Percentiles rank a stretch among this genome's conserved stretches.
Evolutionary conservation across 2,329 filamentous ascomycete genomes (phyloP).

Genomic region (Hypoxylon sp.): DNA sequence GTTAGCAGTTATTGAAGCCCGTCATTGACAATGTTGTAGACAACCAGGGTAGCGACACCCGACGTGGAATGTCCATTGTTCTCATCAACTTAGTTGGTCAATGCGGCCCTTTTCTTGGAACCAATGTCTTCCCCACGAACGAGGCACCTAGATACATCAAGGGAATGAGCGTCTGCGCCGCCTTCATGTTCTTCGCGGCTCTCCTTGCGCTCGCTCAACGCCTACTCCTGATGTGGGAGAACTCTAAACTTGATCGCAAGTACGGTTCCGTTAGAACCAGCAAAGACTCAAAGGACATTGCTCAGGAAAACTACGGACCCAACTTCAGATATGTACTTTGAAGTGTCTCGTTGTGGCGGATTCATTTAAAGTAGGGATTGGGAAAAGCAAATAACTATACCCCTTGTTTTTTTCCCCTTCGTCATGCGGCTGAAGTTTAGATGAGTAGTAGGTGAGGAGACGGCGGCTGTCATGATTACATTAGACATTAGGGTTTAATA

Average conservation of each 20-base stretch:
- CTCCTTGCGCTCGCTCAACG: constrained; percentile 45
- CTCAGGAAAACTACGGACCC: constrained; percentile 46
- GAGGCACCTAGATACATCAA: constrained; percentile 45
- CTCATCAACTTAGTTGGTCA: constrained; percentile 51
- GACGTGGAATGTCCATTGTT: constrained; percentile 50
- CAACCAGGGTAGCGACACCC: constrained; percentile 50
- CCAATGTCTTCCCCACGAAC: constrained; percentile 45
- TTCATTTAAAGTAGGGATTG: not conserved
- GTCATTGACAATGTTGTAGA: constrained; percentile 40
- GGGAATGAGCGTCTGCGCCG: constrained; percentile 51
- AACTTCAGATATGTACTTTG: constrained; percentile 48
- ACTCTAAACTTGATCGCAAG: constrained; percentile 46
- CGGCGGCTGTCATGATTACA: not conserved
- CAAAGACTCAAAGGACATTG: constrained; percentile 25
- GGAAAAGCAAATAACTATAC: not conserved
- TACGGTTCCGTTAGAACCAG: constrained; percentile 34
- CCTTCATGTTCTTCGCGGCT: constrained; percentile 51
- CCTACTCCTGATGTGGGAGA: constrained; percentile 45
- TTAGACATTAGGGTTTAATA: not conserved
- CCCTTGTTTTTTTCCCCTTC: constrained; percentile 1
- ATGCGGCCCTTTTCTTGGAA: constrained; percentile 50
- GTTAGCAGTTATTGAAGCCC: not conserved
- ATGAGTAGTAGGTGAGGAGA: not conserved
- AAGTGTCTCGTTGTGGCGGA: not conserved
- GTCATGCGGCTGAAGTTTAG: not conserved